Conservation (phyloP, 2,329 filamentous ascomycete species). For the Phialophora verrucosa region DNA sequence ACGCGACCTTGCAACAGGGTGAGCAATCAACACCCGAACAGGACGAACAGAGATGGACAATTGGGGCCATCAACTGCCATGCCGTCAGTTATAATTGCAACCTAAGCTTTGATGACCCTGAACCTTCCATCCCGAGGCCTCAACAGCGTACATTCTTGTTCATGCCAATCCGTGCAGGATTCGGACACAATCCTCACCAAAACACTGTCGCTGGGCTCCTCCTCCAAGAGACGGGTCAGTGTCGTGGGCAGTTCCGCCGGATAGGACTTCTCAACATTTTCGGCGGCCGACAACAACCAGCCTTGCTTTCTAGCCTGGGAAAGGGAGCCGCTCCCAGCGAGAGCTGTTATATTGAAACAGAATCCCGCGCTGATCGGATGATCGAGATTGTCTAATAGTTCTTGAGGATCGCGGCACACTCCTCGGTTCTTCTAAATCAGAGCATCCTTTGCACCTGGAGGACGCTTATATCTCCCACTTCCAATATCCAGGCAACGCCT, state of each 20-base stretch:
- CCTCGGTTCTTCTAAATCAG: not conserved
- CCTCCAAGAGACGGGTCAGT: not conserved
- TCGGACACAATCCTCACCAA: not conserved
- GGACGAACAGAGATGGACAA: not conserved
- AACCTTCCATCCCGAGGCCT: not conserved
- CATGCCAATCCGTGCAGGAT: not conserved
- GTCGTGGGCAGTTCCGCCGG: slow-evolving; percentile 2
- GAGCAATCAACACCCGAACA: not conserved
- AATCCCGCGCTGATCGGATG: slow-evolving; percentile 4
- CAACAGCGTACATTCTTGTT: not conserved
- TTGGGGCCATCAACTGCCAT: not conserved
- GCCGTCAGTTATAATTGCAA: not conserved
- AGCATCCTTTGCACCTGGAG: not conserved
- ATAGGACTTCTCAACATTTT: slow-evolving; percentile 3
- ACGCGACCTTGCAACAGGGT: not conserved
- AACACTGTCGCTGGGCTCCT: slow-evolving; percentile 2
- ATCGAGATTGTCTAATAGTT: not conserved
- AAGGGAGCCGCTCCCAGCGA: not conserved
- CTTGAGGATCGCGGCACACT: not conserved
- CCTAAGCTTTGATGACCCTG: not conserved
- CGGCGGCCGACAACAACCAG: not conserved
- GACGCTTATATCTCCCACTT: not conserved
- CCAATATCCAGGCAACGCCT: not conserved
- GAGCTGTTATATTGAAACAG: not conserved
- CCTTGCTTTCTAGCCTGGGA: not conserved